Evolutionary conservation across 768 basidiomycete genomes (phyloP), one percentile per base, ranked within the genome.

Genomic region (Psilocybe sp.): DNA sequence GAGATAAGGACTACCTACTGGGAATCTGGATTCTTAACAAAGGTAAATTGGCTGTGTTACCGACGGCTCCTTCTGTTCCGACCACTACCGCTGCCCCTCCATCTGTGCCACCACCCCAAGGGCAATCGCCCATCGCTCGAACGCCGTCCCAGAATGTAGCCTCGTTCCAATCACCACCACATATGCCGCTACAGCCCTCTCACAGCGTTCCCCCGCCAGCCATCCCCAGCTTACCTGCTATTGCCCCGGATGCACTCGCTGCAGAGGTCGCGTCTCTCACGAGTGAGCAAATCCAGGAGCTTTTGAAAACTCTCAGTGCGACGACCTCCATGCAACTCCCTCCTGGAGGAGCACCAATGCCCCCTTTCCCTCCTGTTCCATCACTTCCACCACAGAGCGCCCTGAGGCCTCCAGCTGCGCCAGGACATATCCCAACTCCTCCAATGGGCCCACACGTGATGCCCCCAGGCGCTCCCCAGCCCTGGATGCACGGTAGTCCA

Each of bases 21-120:
- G 89, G 88, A 18, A 82, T 95, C 12, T 92, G 90, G 81, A 78
- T 96, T n/a, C 73, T 94, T 14, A 81, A 78, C 59, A 92, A 87
- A 65, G 92, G 89, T 19, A 91, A 83, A 66, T 78, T 92, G 3
- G 75, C 71, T n/a, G 68, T 75, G 14, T 74, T 73, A 18, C 69
- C 75, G 1, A 60, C 69, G 14, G 34, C 64, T 18, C 54, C 60
- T 28, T 45, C 61, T 40, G 45, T 57, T 33, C 60, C 52, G 23
- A 56, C 60, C 28, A 39, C 63, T 41, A 31, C 59, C 38, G 49
- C 56, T 45, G 47, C 54, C 41, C 45, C 62, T 11, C 40, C 60
- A 31, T 52, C 64, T 40, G 60, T 56, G 44, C 50, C 60, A 32
- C 41, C 47, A 35, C 46, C 46, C 23, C 37, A 54, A 50, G 38